phyloP scores from a whole-genome alignment of 768 basidiomycete genomes.

The Mycena albidolilacea region DNA sequence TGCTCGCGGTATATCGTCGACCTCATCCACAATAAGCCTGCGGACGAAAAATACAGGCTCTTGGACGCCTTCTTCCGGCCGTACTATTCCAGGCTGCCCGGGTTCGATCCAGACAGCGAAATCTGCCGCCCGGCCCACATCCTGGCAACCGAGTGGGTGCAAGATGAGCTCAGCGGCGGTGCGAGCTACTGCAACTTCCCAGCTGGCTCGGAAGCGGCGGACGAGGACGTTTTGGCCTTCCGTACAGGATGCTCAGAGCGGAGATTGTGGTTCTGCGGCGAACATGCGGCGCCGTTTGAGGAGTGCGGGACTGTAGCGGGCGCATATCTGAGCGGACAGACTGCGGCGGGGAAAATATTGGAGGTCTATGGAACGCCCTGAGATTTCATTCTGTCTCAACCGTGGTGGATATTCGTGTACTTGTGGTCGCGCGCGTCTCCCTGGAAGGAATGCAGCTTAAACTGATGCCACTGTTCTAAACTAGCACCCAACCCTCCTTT shows the following conservation, averaged over 20 bases:
- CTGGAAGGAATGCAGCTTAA: not conserved
- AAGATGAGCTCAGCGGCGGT: constrained; percentile 36
- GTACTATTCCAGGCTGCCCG: constrained; percentile 40
- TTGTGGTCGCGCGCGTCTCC: not conserved
- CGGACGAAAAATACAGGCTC: constrained; percentile 37
- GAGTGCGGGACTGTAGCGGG: constrained; percentile 42
- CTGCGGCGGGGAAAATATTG: constrained; percentile 31
- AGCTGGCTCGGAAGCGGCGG: constrained; percentile 37
- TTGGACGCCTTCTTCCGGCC: constrained; percentile 39
- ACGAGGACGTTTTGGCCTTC: constrained; percentile 40
- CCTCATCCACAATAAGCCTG: constrained; percentile 35
- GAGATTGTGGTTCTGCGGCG: constrained; percentile 41
- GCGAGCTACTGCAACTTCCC: constrained; percentile 43
- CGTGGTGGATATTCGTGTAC: not conserved
- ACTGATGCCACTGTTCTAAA: too few relatives aligned
- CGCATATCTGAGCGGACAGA: constrained; percentile 38
- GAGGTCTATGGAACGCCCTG: constrained; percentile 17
- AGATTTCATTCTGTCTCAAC: not conserved
- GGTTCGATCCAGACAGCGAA: constrained; percentile 29
- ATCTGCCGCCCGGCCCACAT: constrained; percentile 34
- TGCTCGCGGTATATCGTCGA: constrained; percentile 40
- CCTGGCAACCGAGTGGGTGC: constrained; percentile 41
- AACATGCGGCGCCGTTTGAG: constrained; percentile 41
- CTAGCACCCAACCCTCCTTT: too few relatives aligned
- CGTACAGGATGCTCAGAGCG: constrained; percentile 34